A percentile compares a stretch with the other conserved stretches of the same genome.
Evolutionary conservation across 192 early-diverging fungal genomes (phyloP).

Genomic region (Coemansia sp.): DNA sequence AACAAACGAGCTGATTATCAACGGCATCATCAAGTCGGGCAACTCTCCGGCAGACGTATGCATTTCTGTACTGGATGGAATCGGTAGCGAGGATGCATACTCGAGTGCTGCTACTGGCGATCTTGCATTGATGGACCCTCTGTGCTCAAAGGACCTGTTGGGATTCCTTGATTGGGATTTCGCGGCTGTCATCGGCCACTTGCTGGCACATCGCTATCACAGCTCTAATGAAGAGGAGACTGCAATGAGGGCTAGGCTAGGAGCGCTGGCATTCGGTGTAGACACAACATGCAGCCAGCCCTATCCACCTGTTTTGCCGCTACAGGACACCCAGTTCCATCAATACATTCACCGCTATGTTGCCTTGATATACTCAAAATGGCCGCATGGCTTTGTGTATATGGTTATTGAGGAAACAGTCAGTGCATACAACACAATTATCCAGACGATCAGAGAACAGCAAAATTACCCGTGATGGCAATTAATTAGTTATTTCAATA

Average conservation of each 20-base stretch:
- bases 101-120: too few species aligned
- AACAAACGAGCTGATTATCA: slow-evolving; percentile 30
- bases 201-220: slow-evolving; percentile 29
- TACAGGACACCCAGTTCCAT: slow-evolving; percentile 33
- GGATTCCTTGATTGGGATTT: slow-evolving; percentile 40
- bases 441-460: slow-evolving; percentile 19
- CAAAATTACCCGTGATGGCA: neutral
- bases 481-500: neutral
- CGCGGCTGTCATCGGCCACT: slow-evolving; percentile 41
- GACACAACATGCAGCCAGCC: slow-evolving; percentile 20
- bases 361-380: slow-evolving; percentile 14
- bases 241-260: slow-evolving; percentile 23
- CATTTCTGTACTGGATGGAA: neutral
- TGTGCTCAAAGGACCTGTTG: slow-evolving; percentile 17
- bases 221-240: slow-evolving; percentile 8
- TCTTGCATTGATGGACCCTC: neutral
- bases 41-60: neutral
- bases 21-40: slow-evolving; percentile 5
- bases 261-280: slow-evolving; percentile 27
- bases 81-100: neutral
- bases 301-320: slow-evolving; percentile 26
- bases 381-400: slow-evolving; percentile 42
- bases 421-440: slow-evolving; percentile 34
- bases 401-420: slow-evolving; percentile 50
- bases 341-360: slow-evolving; percentile 25